Conservation (phyloP, 768 basidiomycete species). For the Roridomyces roridus region DNA sequence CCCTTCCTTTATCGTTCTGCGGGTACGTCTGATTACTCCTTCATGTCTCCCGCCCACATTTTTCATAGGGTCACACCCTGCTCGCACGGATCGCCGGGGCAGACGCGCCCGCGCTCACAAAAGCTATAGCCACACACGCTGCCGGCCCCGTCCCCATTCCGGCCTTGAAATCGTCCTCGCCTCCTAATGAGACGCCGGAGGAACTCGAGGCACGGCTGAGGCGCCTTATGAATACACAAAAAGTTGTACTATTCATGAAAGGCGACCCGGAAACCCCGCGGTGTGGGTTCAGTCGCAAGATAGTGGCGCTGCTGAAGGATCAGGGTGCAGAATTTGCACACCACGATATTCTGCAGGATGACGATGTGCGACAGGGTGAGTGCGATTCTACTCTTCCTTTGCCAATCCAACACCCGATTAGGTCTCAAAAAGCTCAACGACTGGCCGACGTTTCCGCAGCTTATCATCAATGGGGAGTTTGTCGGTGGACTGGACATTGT, state of each 20-base stretch:
- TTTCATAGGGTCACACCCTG: slow-evolving; percentile 94
- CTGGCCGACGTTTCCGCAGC: slow-evolving; percentile 91
- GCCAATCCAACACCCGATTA: slow-evolving; percentile 26
- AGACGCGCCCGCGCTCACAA: slow-evolving; percentile 70
- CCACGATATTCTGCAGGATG: slow-evolving; percentile 87
- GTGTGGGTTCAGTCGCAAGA: slow-evolving; percentile 86
- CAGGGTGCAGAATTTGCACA: slow-evolving; percentile 69
- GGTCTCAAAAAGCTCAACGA: slow-evolving; percentile 81
- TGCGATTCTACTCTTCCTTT: slow-evolving; percentile 1
- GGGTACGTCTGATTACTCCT: too few relatives aligned
- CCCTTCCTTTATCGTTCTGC: slow-evolving; percentile 82
- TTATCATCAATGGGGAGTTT: slow-evolving; percentile 89
- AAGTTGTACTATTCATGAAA: slow-evolving; percentile 92
- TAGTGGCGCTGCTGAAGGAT: slow-evolving; percentile 69
- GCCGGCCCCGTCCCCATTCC: slow-evolving; percentile 37
- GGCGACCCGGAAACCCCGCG: slow-evolving; percentile 77
- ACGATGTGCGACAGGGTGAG: slow-evolving; percentile 80
- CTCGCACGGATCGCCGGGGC: slow-evolving; percentile 82
- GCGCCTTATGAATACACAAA: slow-evolving; percentile 77
- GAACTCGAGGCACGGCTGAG: slow-evolving; percentile 70
- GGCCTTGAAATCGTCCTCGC: slow-evolving; percentile 54
- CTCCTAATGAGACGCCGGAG: slow-evolving; percentile 59
- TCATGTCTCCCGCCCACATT: too few relatives aligned
- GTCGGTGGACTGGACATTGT: slow-evolving; percentile 96
- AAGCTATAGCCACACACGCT: slow-evolving; percentile 65